Conservation (phyloP, 2,329 filamentous ascomycete genomes). For the Cytospora paraplurivora region DNA sequence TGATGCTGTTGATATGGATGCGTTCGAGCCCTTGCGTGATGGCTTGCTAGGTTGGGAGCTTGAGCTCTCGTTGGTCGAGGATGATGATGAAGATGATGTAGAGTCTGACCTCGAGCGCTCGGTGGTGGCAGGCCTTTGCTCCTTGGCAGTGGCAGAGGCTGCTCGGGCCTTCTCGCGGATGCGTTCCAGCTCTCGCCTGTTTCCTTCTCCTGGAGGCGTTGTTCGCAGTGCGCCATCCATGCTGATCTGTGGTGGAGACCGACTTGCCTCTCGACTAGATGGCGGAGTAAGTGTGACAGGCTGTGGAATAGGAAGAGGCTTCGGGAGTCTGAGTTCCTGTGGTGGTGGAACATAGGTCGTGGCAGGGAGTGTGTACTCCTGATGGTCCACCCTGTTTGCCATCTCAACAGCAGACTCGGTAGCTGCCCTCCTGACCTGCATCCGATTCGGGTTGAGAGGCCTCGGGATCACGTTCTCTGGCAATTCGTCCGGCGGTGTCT, state of each 20-base stretch:
- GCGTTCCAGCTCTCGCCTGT: constrained; percentile 27
- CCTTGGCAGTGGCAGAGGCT: constrained; percentile 17
- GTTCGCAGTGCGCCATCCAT: constrained; percentile 25
- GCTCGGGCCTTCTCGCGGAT: constrained; percentile 25
- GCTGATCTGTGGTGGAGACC: constrained; percentile 25
- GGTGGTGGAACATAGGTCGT: constrained; percentile 25
- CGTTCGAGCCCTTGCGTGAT: constrained; percentile 23
- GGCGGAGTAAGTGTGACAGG: constrained; percentile 25
- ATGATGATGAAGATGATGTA: constrained; percentile 20
- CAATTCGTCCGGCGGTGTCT: constrained; percentile 12
- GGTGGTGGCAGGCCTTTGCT: constrained; percentile 12
- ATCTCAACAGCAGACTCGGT: constrained; percentile 22
- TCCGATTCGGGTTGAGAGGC: constrained; percentile 22
- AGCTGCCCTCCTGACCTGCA: constrained; percentile 21
- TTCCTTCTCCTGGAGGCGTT: constrained; percentile 25
- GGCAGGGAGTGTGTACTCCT: constrained; percentile 25
- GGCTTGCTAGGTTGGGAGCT: constrained; percentile 16
- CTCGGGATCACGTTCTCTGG: constrained; percentile 15
- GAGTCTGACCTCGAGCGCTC: constrained; percentile 26
- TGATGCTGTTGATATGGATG: constrained; percentile 15
- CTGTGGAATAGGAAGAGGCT: constrained; percentile 22
- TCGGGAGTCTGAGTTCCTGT: constrained; percentile 17
- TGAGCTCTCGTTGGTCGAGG: constrained; percentile 14
- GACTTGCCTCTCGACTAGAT: constrained; percentile 25
- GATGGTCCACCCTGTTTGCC: not conserved